Evolutionary conservation across 2,329 filamentous ascomycete genomes (phyloP).

Genomic region (Diaporthe amygdali): DNA sequence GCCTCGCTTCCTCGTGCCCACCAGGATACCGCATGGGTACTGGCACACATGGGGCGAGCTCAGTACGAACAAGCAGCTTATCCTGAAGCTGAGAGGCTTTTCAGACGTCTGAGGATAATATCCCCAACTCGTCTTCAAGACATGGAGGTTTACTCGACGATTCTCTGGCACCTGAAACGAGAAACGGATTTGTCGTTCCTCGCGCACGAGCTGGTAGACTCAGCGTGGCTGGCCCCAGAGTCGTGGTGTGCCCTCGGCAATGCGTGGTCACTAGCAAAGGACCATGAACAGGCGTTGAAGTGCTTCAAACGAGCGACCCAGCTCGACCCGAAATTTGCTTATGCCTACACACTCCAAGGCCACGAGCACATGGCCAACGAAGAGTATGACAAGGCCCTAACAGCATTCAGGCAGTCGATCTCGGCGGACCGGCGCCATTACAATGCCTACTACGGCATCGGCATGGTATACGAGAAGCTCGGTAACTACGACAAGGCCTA

Average conservation of each 20-base stretch:
- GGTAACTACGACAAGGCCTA: constrained; percentile 92
- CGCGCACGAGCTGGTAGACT: constrained; percentile 86
- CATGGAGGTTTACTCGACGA: constrained; percentile 98
- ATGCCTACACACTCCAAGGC: constrained; percentile 93
- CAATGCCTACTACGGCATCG: constrained; percentile 96
- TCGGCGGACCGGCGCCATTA: constrained; percentile 89
- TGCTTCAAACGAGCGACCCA: constrained; percentile 97
- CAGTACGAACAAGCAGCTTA: constrained; percentile 92
- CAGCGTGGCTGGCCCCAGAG: constrained; percentile 87
- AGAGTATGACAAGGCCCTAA: constrained; percentile 93
- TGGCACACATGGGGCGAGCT: constrained; percentile 87
- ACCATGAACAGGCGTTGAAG: constrained; percentile 91
- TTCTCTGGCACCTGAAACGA: constrained; percentile 97
- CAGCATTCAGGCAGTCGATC: constrained; percentile 85
- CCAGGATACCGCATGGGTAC: constrained; percentile 90
- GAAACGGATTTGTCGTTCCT: constrained; percentile 92
- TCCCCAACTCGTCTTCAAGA: constrained; percentile 86
- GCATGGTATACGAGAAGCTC: constrained; percentile 84
- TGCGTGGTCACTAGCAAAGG: constrained; percentile 87
- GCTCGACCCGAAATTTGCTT: constrained; percentile 87
- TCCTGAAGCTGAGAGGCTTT: constrained; percentile 84
- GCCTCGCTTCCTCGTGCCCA: constrained; percentile 73
- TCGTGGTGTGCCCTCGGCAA: constrained; percentile 97
- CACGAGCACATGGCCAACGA: constrained; percentile 97
- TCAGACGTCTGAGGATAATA: constrained; percentile 77